Base-by-base conservation (phyloP, 768 basidiomycete species). In the Lyophyllum atratum region DNA sequence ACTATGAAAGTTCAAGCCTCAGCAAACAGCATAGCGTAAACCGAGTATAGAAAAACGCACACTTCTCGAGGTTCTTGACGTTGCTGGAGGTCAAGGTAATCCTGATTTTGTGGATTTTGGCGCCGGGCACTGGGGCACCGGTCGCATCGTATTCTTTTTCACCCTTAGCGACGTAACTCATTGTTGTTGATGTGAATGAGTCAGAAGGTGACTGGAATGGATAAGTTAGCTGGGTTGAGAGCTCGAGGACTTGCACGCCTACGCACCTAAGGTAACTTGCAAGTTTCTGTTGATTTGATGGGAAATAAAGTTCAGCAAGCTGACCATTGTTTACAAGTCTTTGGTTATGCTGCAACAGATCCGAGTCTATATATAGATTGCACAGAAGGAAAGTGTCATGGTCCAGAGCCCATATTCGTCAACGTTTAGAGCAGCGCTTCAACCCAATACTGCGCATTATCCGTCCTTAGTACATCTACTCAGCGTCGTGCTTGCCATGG, bases 81-180 rank as follows among this genome's bases (percentile, higher is more conserved):
- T 98, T 98, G 80, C 92, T 90, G 79, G 92, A 93, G 64, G 97
- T 98, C 74, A 99, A 83, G 63, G 97, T 98, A 82, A 99, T 99
- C 63, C 97, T 83, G 76, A 98, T 98, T 85, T 98, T 98, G 87
- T 98, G 96, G 74, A 93, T 86, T 78, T 98, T 95, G 72, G 92
- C 90, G 63, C 85, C 80, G 69, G 91, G 89, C 60, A 94, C 85
- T 52, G 83, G 84, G 62, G 90, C 89, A 68, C 93, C 93, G 47
- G 91, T 89, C 59, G 93, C 94, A 66, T 98, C 97, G 82, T 94
- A 95, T 74, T 97, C 95, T 76, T 98, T 95, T 76, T 95, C 93
- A 75, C 89, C 91, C 86, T 94, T 94, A 83, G 93, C 92, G 92
- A 93, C 93, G 90, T 95, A 93, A 92, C 91, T 93, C 93, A 93